A percentile compares a stretch with the other conserved stretches of the same genome.
phyloP scores from a whole-genome alignment of 148 eudicot species.

The Cornus kousa region DNA sequence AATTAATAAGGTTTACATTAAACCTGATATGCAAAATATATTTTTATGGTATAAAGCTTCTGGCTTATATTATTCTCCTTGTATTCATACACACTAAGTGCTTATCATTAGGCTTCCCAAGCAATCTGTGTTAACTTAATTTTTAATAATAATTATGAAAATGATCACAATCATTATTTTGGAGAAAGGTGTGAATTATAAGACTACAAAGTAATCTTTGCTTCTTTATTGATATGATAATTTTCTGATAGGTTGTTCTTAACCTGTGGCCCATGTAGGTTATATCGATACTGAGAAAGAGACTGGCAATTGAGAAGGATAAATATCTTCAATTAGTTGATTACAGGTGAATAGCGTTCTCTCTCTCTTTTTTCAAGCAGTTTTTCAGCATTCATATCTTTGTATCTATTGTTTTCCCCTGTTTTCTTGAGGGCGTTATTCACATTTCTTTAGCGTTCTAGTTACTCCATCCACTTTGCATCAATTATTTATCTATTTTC shows the following conservation, averaged over 20 bases:
- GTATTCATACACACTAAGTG: too few relatives aligned
- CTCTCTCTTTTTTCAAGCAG: neutral
- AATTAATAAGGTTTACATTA: too few relatives aligned
- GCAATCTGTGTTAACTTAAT: too few relatives aligned
- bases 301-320: constrained; percentile 44
- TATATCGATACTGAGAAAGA: constrained; percentile 59
- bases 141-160: too few relatives aligned
- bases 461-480: neutral
- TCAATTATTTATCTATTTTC: too few relatives aligned
- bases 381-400: neutral
- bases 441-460: neutral
- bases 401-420: neutral
- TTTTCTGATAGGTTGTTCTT: neutral
- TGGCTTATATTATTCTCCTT: too few relatives aligned
- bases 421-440: neutral
- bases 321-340: constrained; percentile 73
- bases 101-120: too few relatives aligned
- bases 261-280: constrained; percentile 36
- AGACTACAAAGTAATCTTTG: too few relatives aligned
- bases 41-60: too few relatives aligned
- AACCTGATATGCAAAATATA: too few relatives aligned
- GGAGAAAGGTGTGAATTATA: neutral
- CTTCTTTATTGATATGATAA: neutral
- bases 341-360: constrained; percentile 44
- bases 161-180: neutral